Evolutionary conservation across 148 eudicot species (phyloP), one percentile per base, ranked within the genome.

Genomic region (Rhododendron kiyosumense): DNA sequence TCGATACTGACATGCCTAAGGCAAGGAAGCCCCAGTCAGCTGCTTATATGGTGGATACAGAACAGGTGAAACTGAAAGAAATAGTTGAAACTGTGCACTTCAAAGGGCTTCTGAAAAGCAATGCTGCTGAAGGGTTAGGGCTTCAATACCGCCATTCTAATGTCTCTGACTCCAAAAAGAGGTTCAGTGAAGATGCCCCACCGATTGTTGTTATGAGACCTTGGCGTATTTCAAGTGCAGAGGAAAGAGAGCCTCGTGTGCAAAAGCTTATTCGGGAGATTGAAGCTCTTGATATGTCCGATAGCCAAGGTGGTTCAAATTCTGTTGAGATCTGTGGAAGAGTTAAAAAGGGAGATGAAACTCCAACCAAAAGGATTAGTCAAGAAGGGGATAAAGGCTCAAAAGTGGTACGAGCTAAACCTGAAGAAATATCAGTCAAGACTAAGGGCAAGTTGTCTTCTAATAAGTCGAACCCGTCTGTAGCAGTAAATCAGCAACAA

Each of bases 151-250:
- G 36, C 5, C 85, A 87, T 65, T 87, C 90, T 24, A 81, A 85
- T 41, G 49, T 41, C 75, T 87, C 71, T 52, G 5, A 75, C 48
- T 75, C 20, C 30, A 59, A 34, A 14, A 88, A 84, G 79, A 74
- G 63, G 43, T 38, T 76, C 41, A 22, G 51, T 77, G 89, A 88
- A 83, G 92, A 90, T 77, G 57, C 89, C 75, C 89, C 94, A 0
- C 96, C 96, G 32, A 93, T 95, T 83, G 98, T 93, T 77, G 43
- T 93, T 84, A 90, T 95, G 87, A 95, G 88, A 81, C 96, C 98
- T 76, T 45, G 86, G 78, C 69, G 79, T 38, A 78, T 83, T 84
- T 80, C 92, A 45, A 86, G 81, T 54, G 48, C 45, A 12, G 83
- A 86, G 46, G 49, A 71, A 3, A 92, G 89, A 54, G 79, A 87